phyloP scores from a whole-genome alignment of 192 early-diverging fungal species.

The Linnemannia zychae region DNA sequence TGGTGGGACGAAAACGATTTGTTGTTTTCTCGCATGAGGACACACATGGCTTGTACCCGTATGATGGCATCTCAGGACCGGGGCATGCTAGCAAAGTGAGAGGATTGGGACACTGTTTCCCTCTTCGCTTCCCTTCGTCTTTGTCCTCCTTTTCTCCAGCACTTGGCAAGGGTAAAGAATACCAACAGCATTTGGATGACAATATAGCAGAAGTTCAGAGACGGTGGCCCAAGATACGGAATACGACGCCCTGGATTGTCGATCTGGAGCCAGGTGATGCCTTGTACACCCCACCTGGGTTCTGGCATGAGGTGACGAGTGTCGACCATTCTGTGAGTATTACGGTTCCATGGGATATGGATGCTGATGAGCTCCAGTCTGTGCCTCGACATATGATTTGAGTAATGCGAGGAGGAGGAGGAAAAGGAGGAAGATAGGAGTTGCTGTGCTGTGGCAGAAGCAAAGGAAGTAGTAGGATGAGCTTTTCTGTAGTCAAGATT shows the following conservation, averaged over 20 bases:
- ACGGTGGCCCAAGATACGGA: constrained; percentile 56
- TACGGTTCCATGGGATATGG: constrained; percentile 70
- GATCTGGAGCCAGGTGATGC: constrained; percentile 65
- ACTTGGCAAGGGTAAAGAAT: background rate
- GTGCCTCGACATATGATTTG: constrained; percentile 65
- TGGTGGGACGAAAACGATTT: constrained; percentile 63
- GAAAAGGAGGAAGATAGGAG: background rate
- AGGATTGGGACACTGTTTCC: constrained; percentile 50
- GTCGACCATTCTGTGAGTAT: constrained; percentile 59
- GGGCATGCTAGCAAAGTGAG: constrained; percentile 63
- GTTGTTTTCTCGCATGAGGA: constrained; percentile 62
- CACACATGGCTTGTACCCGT: constrained; percentile 55
- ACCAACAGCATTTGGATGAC: constrained; percentile 16
- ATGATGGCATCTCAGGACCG: constrained; percentile 60
- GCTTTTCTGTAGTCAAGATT: background rate
- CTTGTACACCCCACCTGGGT: constrained; percentile 69
- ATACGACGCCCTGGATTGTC: constrained; percentile 55
- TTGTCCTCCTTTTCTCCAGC: background rate
- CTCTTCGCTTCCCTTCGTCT: background rate
- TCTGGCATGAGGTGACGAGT: constrained; percentile 68
- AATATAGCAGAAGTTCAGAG: constrained; percentile 34
- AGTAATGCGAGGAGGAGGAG: background rate
- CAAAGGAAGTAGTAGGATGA: background rate
- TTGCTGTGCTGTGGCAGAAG: too few relatives aligned
- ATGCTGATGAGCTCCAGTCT: constrained; percentile 49